Evolutionary conservation across 2,329 filamentous ascomycete genomes (phyloP), one percentile per base, ranked within the genome.

Genomic region (Daldinia sp.): DNA sequence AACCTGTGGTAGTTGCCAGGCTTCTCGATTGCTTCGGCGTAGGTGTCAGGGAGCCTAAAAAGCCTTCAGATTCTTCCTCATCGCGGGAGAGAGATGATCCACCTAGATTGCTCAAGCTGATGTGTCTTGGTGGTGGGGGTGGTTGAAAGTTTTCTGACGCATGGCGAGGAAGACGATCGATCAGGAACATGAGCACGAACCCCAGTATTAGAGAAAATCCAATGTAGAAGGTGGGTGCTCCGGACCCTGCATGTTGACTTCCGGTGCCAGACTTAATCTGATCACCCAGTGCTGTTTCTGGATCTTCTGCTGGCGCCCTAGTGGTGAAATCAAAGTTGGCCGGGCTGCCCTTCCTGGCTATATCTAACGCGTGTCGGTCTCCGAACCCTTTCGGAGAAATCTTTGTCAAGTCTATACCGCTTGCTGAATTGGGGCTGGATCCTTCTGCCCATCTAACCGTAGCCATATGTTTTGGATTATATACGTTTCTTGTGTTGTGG

Each of bases 171-270:
- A 96, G 79, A 52, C 92, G 89, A 77, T 99, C 94, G 73, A 99
- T 90, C 19, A 99, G 85, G 74, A 97, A 98, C 95, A 99, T 99
- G 68, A 97, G 85, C 59, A 97, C 88, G 77, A 98, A 99, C 10
- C 95, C 95, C 13, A 92, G 81, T 57, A 96, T 87, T 52, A 99
- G 82, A 1, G 94, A 92, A 55, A 98, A 83, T 4, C 95, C 95
- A 61, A 99, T 91, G 78, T 92, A 95, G 68, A 89, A 87, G 0
- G 85, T 82, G 76, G 93, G 85, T 81, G 87, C 77, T 43, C 82
- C 79, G 7, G 79, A 73, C 25, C 82, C 77, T 39, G 76, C 68
- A 48, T 80, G 74, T 4, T 77, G 68, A 25, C 39, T 52, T 48
- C 58, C 68, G 11, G 51, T 10, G 11, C 65, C 39, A 61, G 74